Conservation (phyloP, 139 green algal species). For the Tetratostichococcus sp. region DNA sequence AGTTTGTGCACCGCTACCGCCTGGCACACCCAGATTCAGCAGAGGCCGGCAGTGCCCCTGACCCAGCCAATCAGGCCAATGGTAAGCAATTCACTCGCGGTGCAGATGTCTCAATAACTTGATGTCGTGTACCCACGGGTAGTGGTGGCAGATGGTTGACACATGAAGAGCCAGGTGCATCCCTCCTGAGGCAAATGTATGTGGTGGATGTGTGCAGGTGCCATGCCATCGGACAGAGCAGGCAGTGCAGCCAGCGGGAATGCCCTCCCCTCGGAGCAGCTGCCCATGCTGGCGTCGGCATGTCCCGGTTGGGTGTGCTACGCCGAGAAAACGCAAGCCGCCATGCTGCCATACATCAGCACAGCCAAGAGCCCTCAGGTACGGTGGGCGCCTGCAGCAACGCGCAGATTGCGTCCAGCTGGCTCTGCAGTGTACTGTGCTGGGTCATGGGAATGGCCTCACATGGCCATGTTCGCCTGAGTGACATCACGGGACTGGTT, state of each 20-base stretch:
- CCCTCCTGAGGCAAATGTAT: too few species aligned
- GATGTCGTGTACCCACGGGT: too few species aligned
- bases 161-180: too few species aligned
- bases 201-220: neutral
- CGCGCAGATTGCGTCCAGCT: too few species aligned
- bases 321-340: conserved; percentile 94
- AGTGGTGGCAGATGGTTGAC: too few species aligned
- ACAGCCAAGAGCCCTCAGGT: conserved; percentile 74
- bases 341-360: conserved; percentile 81
- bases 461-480: too few species aligned
- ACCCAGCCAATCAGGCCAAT: neutral
- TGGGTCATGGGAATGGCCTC: too few species aligned
- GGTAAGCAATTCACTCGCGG: neutral
- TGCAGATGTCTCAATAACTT: neutral
- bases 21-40: neutral
- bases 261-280: neutral
- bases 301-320: conserved; percentile 99
- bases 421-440: too few species aligned
- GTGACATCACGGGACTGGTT: too few species aligned
- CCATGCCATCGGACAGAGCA: neutral
- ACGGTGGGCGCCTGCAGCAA: too few species aligned
- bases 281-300: conserved; percentile 85
- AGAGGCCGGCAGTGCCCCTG: neutral
- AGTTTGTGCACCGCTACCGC: conserved; percentile 70
- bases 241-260: neutral